Conservation (phyloP, 306 rosid genomes). For the Malus sylvestris region DNA sequence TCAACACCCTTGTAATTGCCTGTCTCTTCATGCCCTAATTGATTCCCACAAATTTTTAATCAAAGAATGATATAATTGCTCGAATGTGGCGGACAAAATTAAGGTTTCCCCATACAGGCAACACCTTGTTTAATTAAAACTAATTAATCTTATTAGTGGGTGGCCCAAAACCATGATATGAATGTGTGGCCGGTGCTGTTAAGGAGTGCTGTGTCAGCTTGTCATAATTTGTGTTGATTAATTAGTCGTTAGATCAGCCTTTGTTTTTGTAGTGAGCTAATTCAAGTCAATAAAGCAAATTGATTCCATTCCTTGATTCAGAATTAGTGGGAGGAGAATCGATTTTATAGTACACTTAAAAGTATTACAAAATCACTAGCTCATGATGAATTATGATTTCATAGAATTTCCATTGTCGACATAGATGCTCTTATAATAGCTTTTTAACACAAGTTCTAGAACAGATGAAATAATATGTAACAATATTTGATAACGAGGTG, state of each 20-base stretch:
- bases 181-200: slow-evolving; percentile 6
- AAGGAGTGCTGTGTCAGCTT: slow-evolving; percentile 6
- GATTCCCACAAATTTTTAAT: slow-evolving; percentile 31
- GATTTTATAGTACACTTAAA: background rate
- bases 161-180: background rate
- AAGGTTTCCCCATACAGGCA: slow-evolving; percentile 20
- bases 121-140: background rate
- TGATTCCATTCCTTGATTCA: slow-evolving; percentile 1
- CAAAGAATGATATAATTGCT: slow-evolving; percentile 7
- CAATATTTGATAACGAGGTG: background rate
- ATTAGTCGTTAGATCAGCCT: background rate
- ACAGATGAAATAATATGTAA: background rate
- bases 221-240: background rate
- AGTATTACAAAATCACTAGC: background rate
- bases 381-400: background rate
- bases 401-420: background rate
- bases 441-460: background rate
- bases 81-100: slow-evolving; percentile 42
- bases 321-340: background rate
- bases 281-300: slow-evolving; percentile 9
- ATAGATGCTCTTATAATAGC: background rate
- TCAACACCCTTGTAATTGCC: slow-evolving; percentile 30
- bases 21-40: slow-evolving; percentile 29
- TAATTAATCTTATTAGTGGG: slow-evolving; percentile 19
- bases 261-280: background rate